phyloP scores from a whole-genome alignment of 2,329 filamentous ascomycete genomes.

The Fusarium lateritium region DNA sequence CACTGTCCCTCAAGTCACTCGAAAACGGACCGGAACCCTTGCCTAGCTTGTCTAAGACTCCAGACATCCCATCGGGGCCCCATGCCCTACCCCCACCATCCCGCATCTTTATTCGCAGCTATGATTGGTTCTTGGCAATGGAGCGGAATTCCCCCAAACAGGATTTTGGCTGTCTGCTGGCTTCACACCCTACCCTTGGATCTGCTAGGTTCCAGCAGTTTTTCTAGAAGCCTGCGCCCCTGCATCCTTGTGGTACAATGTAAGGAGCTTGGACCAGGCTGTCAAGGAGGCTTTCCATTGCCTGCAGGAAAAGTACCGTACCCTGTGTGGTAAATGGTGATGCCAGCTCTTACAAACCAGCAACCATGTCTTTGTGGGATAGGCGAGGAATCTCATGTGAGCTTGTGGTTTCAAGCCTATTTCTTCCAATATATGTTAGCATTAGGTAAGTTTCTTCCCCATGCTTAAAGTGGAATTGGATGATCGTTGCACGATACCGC shows the following conservation, averaged over 20 bases:
- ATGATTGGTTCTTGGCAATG: constrained; percentile 41
- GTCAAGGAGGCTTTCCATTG: constrained; percentile 33
- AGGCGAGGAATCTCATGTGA: constrained; percentile 3
- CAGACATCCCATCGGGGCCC: constrained; percentile 44
- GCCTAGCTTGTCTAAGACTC: constrained; percentile 41
- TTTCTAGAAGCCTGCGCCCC: constrained; percentile 52
- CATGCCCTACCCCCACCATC: constrained; percentile 45
- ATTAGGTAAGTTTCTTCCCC: constrained; percentile 27
- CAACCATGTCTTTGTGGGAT: constrained; percentile 7
- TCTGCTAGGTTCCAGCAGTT: constrained; percentile 44
- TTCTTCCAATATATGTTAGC: constrained; percentile 12
- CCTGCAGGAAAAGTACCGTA: constrained; percentile 36
- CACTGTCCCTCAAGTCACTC: constrained; percentile 52
- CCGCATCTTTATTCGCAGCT: constrained; percentile 38
- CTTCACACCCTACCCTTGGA: constrained; percentile 38
- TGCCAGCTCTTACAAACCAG: constrained; percentile 22
- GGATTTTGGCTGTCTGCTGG: constrained; percentile 38
- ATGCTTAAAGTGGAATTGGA: constrained; percentile 32
- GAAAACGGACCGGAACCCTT: constrained; percentile 55
- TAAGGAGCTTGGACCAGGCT: constrained; percentile 48
- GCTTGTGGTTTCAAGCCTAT: constrained; percentile 12
- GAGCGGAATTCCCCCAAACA: constrained; percentile 40
- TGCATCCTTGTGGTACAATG: constrained; percentile 43
- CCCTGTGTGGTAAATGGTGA: neutral
- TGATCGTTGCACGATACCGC: constrained; percentile 29